These are phyloP conservation scores for Gynochthodes officinalis DNA, from an alignment of 257 asterid species.

Conservation along the genomic window DNA sequence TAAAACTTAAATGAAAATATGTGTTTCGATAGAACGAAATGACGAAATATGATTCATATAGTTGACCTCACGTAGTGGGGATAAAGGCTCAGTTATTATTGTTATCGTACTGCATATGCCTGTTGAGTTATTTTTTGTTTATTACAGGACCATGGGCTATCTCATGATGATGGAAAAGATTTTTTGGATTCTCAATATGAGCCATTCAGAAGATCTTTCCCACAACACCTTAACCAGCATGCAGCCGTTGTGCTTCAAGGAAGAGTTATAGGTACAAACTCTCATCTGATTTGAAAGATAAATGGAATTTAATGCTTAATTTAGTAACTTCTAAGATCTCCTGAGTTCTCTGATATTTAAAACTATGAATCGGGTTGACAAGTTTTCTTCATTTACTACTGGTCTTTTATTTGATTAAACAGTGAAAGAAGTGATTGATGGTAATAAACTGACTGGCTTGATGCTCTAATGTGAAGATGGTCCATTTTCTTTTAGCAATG, in stretches of 20 bases:
- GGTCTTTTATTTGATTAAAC: background rate
- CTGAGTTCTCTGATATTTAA: background rate
- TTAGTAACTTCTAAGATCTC: background rate
- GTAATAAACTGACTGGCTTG: background rate
- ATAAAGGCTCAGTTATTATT: too few species aligned
- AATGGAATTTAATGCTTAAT: background rate
- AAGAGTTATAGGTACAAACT: constrained; percentile 71
- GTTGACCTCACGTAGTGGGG: too few species aligned
- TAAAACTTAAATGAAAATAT: too few species aligned
- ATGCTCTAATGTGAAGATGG: background rate
- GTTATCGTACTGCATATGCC: too few species aligned
- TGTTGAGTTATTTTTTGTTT: constrained; percentile 2
- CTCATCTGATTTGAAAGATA: background rate
- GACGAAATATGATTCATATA: too few species aligned
- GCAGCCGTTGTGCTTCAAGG: constrained; percentile 98
- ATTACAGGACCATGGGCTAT: constrained; percentile 81
- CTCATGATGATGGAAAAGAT: constrained; percentile 58
- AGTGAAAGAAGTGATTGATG: background rate
- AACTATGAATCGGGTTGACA: background rate
- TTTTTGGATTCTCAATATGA: constrained; percentile 72
- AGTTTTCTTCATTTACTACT: background rate
- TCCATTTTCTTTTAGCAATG: background rate
- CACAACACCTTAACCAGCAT: constrained; percentile 90
- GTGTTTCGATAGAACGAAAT: too few species aligned
- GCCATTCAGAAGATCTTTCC: constrained; percentile 75